These are phyloP conservation scores for Hyphopichia fennica DNA, from an alignment of 1,139 yeast species.

Conservation along the genomic window DNA sequence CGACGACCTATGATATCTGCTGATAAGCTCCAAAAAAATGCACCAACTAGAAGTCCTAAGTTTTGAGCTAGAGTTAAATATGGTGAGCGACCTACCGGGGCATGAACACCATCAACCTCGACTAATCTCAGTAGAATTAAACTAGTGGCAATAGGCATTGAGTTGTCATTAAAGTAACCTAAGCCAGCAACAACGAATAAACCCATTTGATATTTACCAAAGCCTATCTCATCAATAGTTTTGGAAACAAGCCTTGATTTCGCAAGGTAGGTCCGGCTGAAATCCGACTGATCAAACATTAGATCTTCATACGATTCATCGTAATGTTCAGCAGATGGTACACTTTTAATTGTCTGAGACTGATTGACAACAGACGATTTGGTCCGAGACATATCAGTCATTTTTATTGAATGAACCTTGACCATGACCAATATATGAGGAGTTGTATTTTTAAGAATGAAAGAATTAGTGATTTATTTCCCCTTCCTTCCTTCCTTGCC, in stretches of 20 bases:
- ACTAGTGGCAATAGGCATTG: conserved; percentile 43
- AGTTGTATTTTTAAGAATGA: too few species aligned
- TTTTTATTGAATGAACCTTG: too few species aligned
- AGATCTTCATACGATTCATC: background rate
- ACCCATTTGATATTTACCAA: conserved; percentile 42
- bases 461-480: too few species aligned
- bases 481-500: too few species aligned
- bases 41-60: conserved; percentile 43
- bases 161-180: conserved; percentile 47
- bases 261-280: conserved; percentile 26
- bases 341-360: too few species aligned
- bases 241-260: conserved; percentile 33
- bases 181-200: conserved; percentile 45
- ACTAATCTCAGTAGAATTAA: conserved; percentile 33
- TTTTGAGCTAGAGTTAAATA: conserved; percentile 43
- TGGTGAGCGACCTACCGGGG: conserved; percentile 35
- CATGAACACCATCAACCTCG: conserved; percentile 40
- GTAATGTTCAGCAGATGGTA: background rate
- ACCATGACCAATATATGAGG: too few species aligned
- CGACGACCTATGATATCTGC: conserved; percentile 44
- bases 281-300: conserved; percentile 21
- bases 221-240: conserved; percentile 43
- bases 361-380: background rate
- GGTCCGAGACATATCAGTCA: background rate
- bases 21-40: conserved; percentile 41